Evolutionary conservation across 805 yeast genomes (phyloP), one percentile per base, ranked within the genome.

Genomic region (Cephaloascus fragrans): DNA sequence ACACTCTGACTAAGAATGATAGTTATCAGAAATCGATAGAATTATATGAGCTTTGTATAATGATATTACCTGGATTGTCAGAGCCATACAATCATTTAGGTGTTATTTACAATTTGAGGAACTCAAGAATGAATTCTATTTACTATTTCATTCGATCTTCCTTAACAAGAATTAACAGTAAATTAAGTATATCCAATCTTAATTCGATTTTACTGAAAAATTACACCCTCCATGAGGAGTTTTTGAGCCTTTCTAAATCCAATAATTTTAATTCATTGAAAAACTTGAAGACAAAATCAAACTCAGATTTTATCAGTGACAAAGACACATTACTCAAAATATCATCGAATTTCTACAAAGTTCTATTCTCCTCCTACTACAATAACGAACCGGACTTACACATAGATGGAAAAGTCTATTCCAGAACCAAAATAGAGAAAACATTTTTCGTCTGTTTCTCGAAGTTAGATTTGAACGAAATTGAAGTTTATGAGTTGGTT

Each of bases 71-170:
- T 1, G 74, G 85, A 0, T 64, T 79, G 41, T 83, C 83, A 39
- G 88, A 80, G 48, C 80, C 77, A 20, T 73, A 73, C 47, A 75
- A 75, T 46, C 79, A 75, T 46, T 65, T 75, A 36, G 84, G 80
- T 3, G 70, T 64, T 51, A 61, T 67, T 18, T 45, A 49, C 43
- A 64, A 65, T 42, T 37, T 53, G n/a, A 41, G 63, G 36, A 71
- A 67, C 40, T 73, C 71, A 43, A 67, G 66, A 38, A 67, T 61
- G 41, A 58, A 59, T 37, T 74, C 78, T 19, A 61, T 69, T 32
- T 67, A 73, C 43, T 74, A 77, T 63, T 71, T 75, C 39, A 59
- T 74, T 36, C 61, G 85, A 46, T 75, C 83, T 3, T 66, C 69
- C 17, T 62, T 73, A 44, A 71, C 84, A 12, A 67, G 80, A 41